phyloP scores from a whole-genome alignment of 169 alveolate species.

The Plasmodium fragile region DNA sequence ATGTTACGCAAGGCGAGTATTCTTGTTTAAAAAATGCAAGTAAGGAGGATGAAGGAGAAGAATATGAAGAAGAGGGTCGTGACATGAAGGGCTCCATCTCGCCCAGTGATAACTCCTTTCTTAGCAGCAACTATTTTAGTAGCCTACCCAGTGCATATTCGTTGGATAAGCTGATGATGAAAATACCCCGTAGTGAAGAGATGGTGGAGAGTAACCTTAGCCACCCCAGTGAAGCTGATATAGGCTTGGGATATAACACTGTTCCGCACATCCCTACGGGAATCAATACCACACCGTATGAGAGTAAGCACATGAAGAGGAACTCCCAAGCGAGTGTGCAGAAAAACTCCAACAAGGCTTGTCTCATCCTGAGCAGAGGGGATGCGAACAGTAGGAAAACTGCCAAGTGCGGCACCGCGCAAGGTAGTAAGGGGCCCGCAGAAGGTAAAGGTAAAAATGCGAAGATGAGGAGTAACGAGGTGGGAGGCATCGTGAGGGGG shows the following conservation, averaged over 20 bases:
- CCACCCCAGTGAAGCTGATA: neutral
- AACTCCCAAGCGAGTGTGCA: neutral
- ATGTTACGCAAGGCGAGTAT: neutral
- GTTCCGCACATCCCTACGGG: neutral
- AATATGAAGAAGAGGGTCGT: neutral
- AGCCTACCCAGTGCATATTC: neutral
- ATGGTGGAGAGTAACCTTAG: neutral
- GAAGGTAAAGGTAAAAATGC: neutral
- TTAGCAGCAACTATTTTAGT: neutral
- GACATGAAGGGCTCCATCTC: neutral
- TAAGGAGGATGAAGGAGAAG: neutral
- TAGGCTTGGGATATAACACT: neutral
- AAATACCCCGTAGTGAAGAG: neutral
- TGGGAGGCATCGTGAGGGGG: neutral
- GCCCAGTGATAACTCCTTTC: neutral
- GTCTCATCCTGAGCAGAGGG: neutral
- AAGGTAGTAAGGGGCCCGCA: neutral
- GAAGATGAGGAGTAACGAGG: neutral
- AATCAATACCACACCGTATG: neutral
- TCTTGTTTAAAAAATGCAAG: neutral
- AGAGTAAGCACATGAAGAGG: constrained; percentile 9
- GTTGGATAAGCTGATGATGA: constrained; percentile 21
- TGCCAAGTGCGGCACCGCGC: neutral
- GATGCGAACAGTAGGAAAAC: constrained; percentile 5
- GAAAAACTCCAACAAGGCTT: neutral